A percentile compares a stretch with the other conserved stretches of the same genome.
phyloP scores from a whole-genome alignment of 129 eudicot genomes.

The Flaveria sonorensis region DNA sequence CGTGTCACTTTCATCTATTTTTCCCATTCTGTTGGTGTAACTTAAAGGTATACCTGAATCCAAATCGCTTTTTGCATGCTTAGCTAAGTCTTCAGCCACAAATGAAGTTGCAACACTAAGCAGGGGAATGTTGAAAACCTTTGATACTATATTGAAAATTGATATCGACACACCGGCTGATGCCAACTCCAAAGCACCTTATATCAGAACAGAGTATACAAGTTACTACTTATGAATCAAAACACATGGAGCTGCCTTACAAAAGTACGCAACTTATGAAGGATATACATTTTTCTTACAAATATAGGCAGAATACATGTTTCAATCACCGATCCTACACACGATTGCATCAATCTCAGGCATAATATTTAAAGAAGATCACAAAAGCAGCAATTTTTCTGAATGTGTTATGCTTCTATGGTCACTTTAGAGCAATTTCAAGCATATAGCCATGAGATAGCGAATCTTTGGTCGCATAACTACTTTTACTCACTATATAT shows the following conservation, averaged over 20 bases:
- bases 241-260: background rate
- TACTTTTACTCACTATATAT: background rate
- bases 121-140: slow-evolving; percentile 75
- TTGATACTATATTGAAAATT: slow-evolving; percentile 68
- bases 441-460: background rate
- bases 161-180: slow-evolving; percentile 77
- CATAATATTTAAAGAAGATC: background rate
- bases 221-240: slow-evolving; percentile 26
- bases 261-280: background rate
- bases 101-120: slow-evolving; percentile 80
- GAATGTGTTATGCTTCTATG: background rate
- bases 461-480: background rate
- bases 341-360: background rate
- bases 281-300: background rate
- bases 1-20: background rate
- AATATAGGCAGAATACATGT: background rate
- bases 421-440: background rate
- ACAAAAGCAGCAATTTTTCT: background rate
- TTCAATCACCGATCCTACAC: background rate
- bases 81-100: slow-evolving; percentile 78
- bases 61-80: slow-evolving; percentile 33
- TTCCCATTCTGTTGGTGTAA: background rate
- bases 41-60: slow-evolving; percentile 44
- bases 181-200: slow-evolving; percentile 73
- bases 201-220: slow-evolving; percentile 11